Conservation (phyloP, 164 flowering plant genomes). For the Tetracentron sinense region DNA sequence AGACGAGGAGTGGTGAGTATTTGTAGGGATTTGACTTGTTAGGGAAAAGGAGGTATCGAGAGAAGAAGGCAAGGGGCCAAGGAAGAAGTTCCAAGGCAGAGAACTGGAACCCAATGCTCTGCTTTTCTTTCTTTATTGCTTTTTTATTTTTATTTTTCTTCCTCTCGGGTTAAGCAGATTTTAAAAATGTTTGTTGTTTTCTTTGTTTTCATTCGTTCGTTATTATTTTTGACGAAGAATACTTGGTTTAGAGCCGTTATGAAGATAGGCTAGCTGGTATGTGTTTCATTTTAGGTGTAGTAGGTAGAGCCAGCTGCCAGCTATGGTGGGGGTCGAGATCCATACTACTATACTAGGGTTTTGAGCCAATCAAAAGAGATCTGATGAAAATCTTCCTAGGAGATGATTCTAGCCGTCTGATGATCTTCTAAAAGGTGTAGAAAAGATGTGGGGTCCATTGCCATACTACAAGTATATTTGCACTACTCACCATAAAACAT, state of each 20-base stretch:
- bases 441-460: too few species aligned
- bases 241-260: background rate
- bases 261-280: too few species aligned
- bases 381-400: too few species aligned
- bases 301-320: too few species aligned
- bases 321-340: too few species aligned
- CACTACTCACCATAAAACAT: too few species aligned
- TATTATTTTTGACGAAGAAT: background rate
- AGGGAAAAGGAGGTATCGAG: slow-evolving; percentile 35
- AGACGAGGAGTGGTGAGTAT: background rate
- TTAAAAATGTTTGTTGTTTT: slow-evolving; percentile 32
- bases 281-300: too few species aligned
- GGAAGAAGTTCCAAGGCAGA: slow-evolving; percentile 33
- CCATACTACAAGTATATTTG: too few species aligned
- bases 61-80: slow-evolving; percentile 42
- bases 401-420: too few species aligned
- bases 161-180: slow-evolving; percentile 19
- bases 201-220: slow-evolving; percentile 15
- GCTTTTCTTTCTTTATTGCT: slow-evolving; percentile 11
- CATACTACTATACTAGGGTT: too few species aligned
- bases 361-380: too few species aligned
- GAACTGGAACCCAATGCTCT: slow-evolving; percentile 38
- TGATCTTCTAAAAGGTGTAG: too few species aligned
- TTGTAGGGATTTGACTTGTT: slow-evolving; percentile 22
- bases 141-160: background rate